Conservation (phyloP, 441 rosid genomes). For the Populus hybrid region DNA sequence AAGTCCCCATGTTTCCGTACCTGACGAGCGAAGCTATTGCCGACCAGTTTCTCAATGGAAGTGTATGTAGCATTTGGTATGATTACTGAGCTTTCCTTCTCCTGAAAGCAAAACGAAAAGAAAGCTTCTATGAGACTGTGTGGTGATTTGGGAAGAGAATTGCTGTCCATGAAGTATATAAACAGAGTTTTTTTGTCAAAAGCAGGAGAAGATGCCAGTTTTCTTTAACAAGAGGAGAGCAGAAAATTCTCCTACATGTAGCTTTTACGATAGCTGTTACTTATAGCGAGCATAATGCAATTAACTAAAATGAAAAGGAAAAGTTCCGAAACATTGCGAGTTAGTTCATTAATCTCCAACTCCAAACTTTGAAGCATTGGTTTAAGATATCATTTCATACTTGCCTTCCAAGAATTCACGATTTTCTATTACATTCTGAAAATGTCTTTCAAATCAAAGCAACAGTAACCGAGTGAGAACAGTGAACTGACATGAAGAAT, state of each 20-base stretch:
- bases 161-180: background rate
- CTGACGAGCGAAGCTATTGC: constrained; percentile 86
- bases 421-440: background rate
- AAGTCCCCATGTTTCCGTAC: constrained; percentile 32
- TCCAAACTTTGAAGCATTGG: background rate
- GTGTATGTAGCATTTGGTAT: constrained; percentile 36
- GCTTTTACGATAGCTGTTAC: background rate
- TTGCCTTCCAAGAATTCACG: background rate
- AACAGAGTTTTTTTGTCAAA: background rate
- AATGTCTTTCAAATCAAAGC: background rate
- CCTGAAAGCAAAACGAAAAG: constrained; percentile 35
- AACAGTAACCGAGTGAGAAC: background rate
- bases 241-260: background rate
- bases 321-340: background rate
- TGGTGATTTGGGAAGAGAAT: constrained; percentile 26
- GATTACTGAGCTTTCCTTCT: constrained; percentile 31
- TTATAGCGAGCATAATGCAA: background rate
- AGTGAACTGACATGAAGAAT: background rate
- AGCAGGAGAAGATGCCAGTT: background rate
- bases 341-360: background rate
- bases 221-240: background rate
- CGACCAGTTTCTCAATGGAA: constrained; percentile 67
- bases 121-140: constrained; percentile 2
- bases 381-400: background rate
- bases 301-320: background rate